Percentiles rank a stretch among this genome's conserved stretches.
phyloP scores from a whole-genome alignment of 148 eudicot genomes.

The Talinum fruticosum region DNA sequence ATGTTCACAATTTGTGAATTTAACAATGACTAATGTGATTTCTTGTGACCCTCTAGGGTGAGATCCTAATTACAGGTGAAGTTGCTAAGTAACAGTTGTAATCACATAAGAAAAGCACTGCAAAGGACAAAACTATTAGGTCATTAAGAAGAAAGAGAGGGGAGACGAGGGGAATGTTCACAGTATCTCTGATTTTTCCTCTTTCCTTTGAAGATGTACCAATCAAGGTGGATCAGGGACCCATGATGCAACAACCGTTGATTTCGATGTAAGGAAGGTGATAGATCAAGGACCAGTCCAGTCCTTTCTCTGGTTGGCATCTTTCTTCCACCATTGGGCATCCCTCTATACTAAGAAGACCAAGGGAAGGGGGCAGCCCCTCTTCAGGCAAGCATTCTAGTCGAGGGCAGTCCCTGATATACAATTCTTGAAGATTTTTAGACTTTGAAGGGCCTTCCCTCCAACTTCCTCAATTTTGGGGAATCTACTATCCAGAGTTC shows the following conservation, averaged over 20 bases:
- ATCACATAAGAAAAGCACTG: no score
- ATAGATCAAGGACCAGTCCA: not conserved
- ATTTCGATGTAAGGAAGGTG: not conserved
- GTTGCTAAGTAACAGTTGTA: no score
- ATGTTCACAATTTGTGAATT: no score
- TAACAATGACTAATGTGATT: no score
- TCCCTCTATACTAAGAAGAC: not conserved
- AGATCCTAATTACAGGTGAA: no score
- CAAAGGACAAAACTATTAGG: no score
- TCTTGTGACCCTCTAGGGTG: no score
- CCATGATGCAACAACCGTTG: not conserved
- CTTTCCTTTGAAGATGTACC: no score
- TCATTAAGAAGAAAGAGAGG: no score
- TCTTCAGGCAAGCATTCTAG: constrained; percentile 4
- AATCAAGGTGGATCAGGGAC: not conserved
- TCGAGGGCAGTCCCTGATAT: not conserved
- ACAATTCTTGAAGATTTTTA: not conserved
- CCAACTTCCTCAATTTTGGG: not conserved
- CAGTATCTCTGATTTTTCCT: no score
- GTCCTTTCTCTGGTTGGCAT: constrained; percentile 1
- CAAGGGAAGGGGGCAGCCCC: constrained; percentile 13
- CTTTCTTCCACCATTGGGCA: constrained; percentile 8
- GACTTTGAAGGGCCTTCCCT: not conserved
- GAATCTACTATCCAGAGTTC: not conserved
- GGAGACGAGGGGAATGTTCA: no score